These are phyloP conservation scores for Cyclospora cayetanensis DNA, from an alignment of 169 alveolate species.

Conservation along the genomic window DNA sequence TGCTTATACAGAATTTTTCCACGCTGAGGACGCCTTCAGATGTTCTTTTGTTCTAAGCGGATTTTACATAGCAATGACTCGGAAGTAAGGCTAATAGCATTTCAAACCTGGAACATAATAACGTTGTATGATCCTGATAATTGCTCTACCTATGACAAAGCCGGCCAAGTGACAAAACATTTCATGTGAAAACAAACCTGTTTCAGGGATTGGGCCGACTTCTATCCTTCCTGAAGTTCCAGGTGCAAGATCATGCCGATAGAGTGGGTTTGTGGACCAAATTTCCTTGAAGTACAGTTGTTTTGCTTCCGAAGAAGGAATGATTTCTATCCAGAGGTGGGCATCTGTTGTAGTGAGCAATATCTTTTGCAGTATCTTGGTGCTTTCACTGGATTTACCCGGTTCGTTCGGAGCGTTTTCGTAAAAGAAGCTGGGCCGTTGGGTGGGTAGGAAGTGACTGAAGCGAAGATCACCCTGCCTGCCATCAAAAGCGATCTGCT, in stretches of 20 bases:
- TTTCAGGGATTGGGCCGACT: slow-evolving; percentile 28
- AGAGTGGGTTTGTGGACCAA: background rate
- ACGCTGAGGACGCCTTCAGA: slow-evolving; percentile 36
- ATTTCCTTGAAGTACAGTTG: slow-evolving; percentile 13
- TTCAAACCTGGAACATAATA: slow-evolving; percentile 50
- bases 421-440: slow-evolving; percentile 32
- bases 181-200: background rate
- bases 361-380: background rate
- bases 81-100: background rate
- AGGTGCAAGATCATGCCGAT: background rate
- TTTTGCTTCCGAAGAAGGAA: slow-evolving; percentile 2
- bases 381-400: background rate
- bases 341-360: background rate
- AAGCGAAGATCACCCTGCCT: background rate
- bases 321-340: slow-evolving; percentile 59
- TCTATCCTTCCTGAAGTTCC: slow-evolving; percentile 30
- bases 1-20: slow-evolving; percentile 55
- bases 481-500: background rate
- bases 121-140: slow-evolving; percentile 54
- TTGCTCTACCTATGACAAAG: background rate
- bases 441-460: slow-evolving; percentile 57
- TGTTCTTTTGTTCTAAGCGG: slow-evolving; percentile 42
- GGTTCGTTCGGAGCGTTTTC: slow-evolving; percentile 22
- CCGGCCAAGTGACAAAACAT: background rate
- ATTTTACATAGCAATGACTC: no score